These are phyloP conservation scores for Candida pseudoviswanathii DNA, from an alignment of 1,139 yeast genomes.

Conservation along the genomic window DNA sequence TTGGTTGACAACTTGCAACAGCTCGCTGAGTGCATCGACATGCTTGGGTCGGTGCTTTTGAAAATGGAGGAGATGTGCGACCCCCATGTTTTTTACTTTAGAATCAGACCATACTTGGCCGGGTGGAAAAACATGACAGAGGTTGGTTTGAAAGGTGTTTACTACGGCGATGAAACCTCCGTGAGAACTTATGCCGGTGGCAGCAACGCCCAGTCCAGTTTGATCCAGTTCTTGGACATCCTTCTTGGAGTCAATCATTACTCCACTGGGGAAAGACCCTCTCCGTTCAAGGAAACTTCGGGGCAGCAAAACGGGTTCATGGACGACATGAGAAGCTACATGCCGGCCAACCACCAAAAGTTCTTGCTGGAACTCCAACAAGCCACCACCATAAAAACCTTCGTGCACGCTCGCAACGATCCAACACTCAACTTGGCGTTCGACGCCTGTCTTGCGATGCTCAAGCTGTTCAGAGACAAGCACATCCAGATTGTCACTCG, in stretches of 20 bases:
- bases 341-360: conserved; percentile 85
- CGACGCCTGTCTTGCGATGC: conserved; percentile 89
- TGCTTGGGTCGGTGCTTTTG: conserved; percentile 72
- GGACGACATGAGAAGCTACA: conserved; percentile 81
- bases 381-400: conserved; percentile 63
- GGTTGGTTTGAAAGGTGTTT: conserved; percentile 82
- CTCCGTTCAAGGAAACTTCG: conserved; percentile 26
- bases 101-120: conserved; percentile 86
- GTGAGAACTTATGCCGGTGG: conserved; percentile 82
- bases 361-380: conserved; percentile 64
- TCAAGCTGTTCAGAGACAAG: conserved; percentile 85
- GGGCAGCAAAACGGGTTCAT: conserved; percentile 55
- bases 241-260: conserved; percentile 74
- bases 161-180: conserved; percentile 65
- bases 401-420: conserved; percentile 49
- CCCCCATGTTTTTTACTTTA: conserved; percentile 85
- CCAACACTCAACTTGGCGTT: conserved; percentile 71
- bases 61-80: conserved; percentile 94
- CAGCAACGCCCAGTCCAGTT: conserved; percentile 89
- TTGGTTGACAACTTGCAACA: conserved; percentile 55
- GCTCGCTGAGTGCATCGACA: conserved; percentile 76
- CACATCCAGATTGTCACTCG: conserved; percentile 92
- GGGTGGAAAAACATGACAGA: conserved; percentile 95
- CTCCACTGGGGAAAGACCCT: conserved; percentile 68
- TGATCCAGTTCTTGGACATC: conserved; percentile 84